These are phyloP conservation scores for Chrysosphaeria jannelii DNA, from an alignment of 2,329 filamentous ascomycete genomes.

Conservation along the genomic window DNA sequence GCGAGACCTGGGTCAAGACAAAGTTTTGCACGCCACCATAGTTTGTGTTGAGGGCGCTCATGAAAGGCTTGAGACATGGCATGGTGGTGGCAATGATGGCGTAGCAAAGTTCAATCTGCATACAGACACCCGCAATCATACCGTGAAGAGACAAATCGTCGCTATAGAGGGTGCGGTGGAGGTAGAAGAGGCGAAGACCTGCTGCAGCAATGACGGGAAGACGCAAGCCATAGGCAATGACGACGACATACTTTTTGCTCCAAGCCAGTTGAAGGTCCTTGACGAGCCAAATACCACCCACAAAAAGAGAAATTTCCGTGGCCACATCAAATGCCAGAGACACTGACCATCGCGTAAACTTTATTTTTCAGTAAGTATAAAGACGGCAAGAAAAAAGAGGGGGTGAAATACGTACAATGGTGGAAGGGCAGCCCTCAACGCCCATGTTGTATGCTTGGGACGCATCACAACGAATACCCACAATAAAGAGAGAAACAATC, in stretches of 20 bases:
- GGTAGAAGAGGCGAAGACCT: slow-evolving; percentile 10
- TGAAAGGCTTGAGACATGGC: slow-evolving; percentile 14
- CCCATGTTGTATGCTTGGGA: slow-evolving; percentile 10
- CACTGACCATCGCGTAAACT: too few species aligned
- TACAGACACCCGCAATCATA: slow-evolving; percentile 9
- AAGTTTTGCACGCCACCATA: slow-evolving; percentile 7
- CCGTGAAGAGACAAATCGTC: slow-evolving; percentile 10
- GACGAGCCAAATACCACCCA: slow-evolving; percentile 10
- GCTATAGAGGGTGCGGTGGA: slow-evolving; percentile 8
- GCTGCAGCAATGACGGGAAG: slow-evolving; percentile 12
- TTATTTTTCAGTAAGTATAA: neutral
- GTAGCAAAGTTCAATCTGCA: slow-evolving; percentile 12
- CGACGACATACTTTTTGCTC: slow-evolving; percentile 11
- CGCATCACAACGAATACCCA: slow-evolving; percentile 12
- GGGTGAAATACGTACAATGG: slow-evolving; percentile 9
- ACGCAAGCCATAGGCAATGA: slow-evolving; percentile 12
- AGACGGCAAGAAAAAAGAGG: too few species aligned
- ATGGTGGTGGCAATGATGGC: slow-evolving; percentile 12
- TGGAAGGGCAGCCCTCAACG: slow-evolving; percentile 6
- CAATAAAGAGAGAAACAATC: slow-evolving; percentile 11
- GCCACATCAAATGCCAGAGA: slow-evolving; percentile 12
- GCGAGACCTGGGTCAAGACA: slow-evolving; percentile 2
- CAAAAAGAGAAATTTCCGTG: slow-evolving; percentile 11
- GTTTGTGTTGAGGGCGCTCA: slow-evolving; percentile 9
- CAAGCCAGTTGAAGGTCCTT: slow-evolving; percentile 10